These are phyloP conservation scores for Pichia sporocuriosa DNA, from an alignment of 805 yeast genomes.

Conservation along the genomic window DNA sequence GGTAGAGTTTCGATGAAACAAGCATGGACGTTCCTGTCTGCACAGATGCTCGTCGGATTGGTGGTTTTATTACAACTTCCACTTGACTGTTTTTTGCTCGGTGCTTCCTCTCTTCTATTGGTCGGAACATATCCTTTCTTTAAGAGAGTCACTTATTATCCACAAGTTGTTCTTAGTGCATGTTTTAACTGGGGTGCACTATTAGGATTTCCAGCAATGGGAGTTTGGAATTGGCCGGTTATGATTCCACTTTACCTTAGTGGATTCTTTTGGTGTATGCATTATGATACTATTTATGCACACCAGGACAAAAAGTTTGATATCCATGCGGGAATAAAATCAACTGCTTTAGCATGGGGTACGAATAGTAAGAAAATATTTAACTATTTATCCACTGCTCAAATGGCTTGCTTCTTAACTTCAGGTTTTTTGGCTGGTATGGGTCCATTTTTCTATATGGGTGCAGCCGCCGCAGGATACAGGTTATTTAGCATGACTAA, in stretches of 20 bases:
- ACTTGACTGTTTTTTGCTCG: constrained; percentile 70
- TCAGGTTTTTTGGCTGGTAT: constrained; percentile 73
- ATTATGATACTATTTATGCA: constrained; percentile 93
- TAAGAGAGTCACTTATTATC: constrained; percentile 92
- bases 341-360: constrained; percentile 96
- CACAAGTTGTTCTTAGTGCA: constrained; percentile 74
- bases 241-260: constrained; percentile 75
- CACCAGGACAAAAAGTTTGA: constrained; percentile 94
- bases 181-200: constrained; percentile 95
- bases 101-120: constrained; percentile 71
- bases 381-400: constrained; percentile 57
- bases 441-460: constrained; percentile 79
- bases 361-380: constrained; percentile 64
- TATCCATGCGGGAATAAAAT: constrained; percentile 82
- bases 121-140: constrained; percentile 88
- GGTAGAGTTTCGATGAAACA: constrained; percentile 67
- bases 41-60: constrained; percentile 68
- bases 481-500: constrained; percentile 64
- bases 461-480: constrained; percentile 60
- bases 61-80: constrained; percentile 71
- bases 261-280: constrained; percentile 88
- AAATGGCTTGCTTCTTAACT: constrained; percentile 51
- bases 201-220: constrained; percentile 94
- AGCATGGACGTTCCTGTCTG: constrained; percentile 66
- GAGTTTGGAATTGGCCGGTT: constrained; percentile 67